Conservation (phyloP, 1,139 yeast species). For the Taphrina deformans region DNA sequence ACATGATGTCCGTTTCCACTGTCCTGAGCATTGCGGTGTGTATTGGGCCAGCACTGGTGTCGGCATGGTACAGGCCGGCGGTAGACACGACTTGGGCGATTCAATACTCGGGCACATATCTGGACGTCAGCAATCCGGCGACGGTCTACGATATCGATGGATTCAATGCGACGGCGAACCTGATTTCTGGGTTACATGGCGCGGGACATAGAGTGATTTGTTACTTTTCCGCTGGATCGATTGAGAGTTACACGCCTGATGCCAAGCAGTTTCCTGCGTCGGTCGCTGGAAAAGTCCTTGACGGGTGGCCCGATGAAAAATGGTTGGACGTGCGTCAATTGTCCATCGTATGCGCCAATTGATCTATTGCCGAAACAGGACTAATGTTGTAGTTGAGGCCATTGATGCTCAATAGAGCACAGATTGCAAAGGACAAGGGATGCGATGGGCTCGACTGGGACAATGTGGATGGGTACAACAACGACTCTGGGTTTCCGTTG, state of each 20-base stretch:
- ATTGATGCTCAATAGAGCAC: conserved; percentile 38
- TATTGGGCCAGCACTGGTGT: neutral
- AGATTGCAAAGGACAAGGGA: conserved; percentile 37
- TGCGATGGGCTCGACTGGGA: conserved; percentile 41
- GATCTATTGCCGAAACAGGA: too few relatives aligned
- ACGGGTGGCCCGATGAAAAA: conserved; percentile 39
- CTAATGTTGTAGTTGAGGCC: neutral
- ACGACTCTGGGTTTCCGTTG: conserved; percentile 38
- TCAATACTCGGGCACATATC: neutral
- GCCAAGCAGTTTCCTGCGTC: conserved; percentile 31
- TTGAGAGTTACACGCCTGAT: conserved; percentile 39
- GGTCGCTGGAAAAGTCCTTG: conserved; percentile 37
- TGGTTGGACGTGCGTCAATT: conserved; percentile 38
- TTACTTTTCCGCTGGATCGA: conserved; percentile 39
- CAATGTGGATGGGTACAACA: conserved; percentile 39
- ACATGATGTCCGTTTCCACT: neutral
- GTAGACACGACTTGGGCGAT: conserved; percentile 6
- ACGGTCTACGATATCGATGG: conserved; percentile 39
- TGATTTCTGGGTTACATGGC: conserved; percentile 34
- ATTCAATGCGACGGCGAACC: conserved; percentile 35
- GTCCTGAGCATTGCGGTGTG: neutral
- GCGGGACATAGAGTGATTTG: conserved; percentile 37
- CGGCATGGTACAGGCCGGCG: conserved; percentile 13
- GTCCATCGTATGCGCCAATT: conserved; percentile 33
- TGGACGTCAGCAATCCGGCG: conserved; percentile 34